Evolutionary conservation across 2,329 filamentous ascomycete genomes (phyloP).

Genomic region (Aspergillus ochraceus): DNA sequence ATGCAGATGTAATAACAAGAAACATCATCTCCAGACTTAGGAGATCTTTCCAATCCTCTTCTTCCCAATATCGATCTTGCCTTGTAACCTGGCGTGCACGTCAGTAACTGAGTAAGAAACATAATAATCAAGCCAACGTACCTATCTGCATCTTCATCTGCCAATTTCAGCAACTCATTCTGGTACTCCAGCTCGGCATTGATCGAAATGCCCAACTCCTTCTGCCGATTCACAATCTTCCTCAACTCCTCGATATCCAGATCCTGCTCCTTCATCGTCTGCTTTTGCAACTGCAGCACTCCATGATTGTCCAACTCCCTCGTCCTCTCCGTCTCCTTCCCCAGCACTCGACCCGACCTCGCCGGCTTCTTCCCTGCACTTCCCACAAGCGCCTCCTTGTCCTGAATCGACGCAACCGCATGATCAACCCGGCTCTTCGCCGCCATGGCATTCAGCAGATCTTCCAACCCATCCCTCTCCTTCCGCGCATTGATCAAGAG

Average conservation of each 20-base stretch:
- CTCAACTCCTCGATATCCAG: conserved; percentile 59
- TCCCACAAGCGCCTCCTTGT: conserved; percentile 45
- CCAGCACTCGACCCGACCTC: conserved; percentile 51
- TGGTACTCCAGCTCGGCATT: conserved; percentile 63
- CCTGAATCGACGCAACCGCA: conserved; percentile 48
- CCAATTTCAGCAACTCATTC: conserved; percentile 59
- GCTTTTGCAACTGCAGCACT: conserved; percentile 62
- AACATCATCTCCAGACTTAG: conserved; percentile 20
- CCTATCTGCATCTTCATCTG: conserved; percentile 60
- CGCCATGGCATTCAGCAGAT: conserved; percentile 59
- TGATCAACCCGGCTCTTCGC: conserved; percentile 49
- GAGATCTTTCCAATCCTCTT: conserved; percentile 50
- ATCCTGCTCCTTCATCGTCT: conserved; percentile 64
- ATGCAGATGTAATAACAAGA: background rate
- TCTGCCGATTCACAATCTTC: conserved; percentile 59
- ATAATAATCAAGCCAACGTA: conserved; percentile 22
- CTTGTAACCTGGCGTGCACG: conserved; percentile 34
- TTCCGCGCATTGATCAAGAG: conserved; percentile 58
- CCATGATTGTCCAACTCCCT: conserved; percentile 65
- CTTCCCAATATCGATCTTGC: conserved; percentile 50
- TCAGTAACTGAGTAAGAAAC: conserved; percentile 15
- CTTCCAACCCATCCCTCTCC: conserved; percentile 63
- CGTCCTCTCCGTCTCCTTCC: conserved; percentile 61
- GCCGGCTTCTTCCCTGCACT: conserved; percentile 27
- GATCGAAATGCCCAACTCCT: conserved; percentile 62